phyloP scores from a whole-genome alignment of 345 rosid species.

The Acer yangbiense region DNA sequence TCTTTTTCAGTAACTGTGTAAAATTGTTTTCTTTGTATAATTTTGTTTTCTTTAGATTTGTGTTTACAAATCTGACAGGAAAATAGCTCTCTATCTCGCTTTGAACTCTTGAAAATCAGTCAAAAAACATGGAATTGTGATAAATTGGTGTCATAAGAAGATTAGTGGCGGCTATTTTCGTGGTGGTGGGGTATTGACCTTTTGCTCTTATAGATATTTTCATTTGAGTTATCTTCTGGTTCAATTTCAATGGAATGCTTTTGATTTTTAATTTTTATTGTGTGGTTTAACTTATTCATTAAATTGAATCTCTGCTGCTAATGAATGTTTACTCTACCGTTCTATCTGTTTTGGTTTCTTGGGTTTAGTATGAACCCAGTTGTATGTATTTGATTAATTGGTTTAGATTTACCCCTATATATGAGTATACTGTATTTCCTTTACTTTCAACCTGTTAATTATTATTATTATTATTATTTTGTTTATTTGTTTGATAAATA shows the following conservation, averaged over 20 bases:
- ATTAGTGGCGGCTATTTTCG: constrained; percentile 64
- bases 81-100: no score
- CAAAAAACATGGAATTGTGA: no score
- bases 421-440: no score
- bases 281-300: neutral
- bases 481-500: no score
- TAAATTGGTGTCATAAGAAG: constrained; percentile 52
- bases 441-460: no score
- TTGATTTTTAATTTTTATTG: neutral
- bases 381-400: neutral
- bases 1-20: no score
- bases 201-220: neutral
- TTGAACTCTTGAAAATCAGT: no score
- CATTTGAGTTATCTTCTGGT: neutral
- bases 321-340: neutral
- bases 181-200: constrained; percentile 62
- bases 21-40: no score
- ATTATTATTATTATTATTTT: constrained; percentile 6
- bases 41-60: no score
- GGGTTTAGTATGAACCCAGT: neutral
- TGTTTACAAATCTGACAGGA: no score
- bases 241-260: neutral
- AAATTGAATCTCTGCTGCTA: neutral
- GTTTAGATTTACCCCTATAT: neutral
- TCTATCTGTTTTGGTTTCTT: neutral